Evolutionary conservation across 2,329 filamentous ascomycete species (phyloP).

Genomic region (Fusarium sp.): DNA sequence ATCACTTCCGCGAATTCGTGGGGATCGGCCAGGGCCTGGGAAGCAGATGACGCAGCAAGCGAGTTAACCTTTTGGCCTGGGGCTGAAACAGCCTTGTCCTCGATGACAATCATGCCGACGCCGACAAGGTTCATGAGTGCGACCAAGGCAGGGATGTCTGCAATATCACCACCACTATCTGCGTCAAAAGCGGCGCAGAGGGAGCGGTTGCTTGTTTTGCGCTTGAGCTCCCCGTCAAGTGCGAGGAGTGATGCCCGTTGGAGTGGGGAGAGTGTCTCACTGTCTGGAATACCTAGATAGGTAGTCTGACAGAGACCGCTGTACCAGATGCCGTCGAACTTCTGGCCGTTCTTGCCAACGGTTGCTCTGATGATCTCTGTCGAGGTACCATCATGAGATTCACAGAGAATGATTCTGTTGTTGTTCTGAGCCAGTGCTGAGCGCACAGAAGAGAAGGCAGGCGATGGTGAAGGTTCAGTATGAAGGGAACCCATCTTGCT

Average conservation of each 20-base stretch:
- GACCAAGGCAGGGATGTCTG: slow-evolving; percentile 14
- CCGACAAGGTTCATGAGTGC: slow-evolving; percentile 9
- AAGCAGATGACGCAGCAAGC: slow-evolving; percentile 9
- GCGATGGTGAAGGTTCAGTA: background rate
- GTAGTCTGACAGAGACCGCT: slow-evolving; percentile 24
- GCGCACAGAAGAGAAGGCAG: background rate
- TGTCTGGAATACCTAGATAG: slow-evolving; percentile 13
- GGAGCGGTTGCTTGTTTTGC: slow-evolving; percentile 5
- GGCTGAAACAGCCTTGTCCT: slow-evolving; percentile 18
- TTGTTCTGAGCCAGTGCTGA: background rate
- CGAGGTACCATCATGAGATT: slow-evolving; percentile 9
- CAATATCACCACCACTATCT: slow-evolving; percentile 9
- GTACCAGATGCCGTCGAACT: slow-evolving; percentile 20
- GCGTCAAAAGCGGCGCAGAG: slow-evolving; percentile 19
- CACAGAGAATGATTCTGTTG: slow-evolving; percentile 1
- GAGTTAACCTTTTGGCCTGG: slow-evolving; percentile 19
- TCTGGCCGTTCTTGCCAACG: slow-evolving; percentile 8
- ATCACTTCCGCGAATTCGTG: slow-evolving; percentile 6
- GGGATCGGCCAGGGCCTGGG: slow-evolving; percentile 8
- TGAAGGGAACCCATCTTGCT: background rate
- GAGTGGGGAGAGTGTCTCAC: slow-evolving; percentile 8
- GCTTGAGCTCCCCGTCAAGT: slow-evolving; percentile 8
- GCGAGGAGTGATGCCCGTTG: slow-evolving; percentile 7
- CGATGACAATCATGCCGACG: slow-evolving; percentile 16
- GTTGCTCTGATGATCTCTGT: slow-evolving; percentile 15